Evolutionary conservation across 1,139 yeast species (phyloP).

Genomic region (Pneumocystis murina): DNA sequence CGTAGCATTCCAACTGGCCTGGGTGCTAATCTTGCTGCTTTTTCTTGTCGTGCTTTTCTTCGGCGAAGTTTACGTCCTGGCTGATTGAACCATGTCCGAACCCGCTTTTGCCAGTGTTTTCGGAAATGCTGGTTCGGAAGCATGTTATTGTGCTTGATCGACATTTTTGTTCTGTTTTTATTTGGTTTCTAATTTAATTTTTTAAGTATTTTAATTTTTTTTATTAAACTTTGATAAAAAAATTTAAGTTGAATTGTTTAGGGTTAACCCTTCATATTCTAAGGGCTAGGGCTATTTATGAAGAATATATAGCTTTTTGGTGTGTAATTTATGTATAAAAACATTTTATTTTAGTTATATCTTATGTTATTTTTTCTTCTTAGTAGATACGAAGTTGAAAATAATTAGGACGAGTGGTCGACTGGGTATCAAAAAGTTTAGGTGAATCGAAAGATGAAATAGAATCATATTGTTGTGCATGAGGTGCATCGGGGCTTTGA

Average conservation of each 20-base stretch:
- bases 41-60: slow-evolving; percentile 85
- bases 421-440: neutral
- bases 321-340: too few relatives aligned
- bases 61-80: slow-evolving; percentile 97
- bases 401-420: neutral
- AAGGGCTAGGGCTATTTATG: too few relatives aligned
- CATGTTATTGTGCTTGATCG: slow-evolving; percentile 22
- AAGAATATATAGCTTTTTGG: too few relatives aligned
- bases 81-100: slow-evolving; percentile 98
- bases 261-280: neutral
- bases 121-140: slow-evolving; percentile 70
- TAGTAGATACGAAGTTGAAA: neutral
- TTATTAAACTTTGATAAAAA: neutral
- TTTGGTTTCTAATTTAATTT: neutral
- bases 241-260: neutral
- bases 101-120: slow-evolving; percentile 99
- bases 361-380: neutral
- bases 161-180: slow-evolving; percentile 3
- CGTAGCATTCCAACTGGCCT: slow-evolving; percentile 92
- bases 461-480: neutral
- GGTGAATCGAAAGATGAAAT: neutral
- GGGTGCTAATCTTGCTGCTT: slow-evolving; percentile 94
- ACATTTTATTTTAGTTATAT: too few relatives aligned
- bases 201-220: neutral
- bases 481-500: neutral